Evolutionary conservation across 2,329 filamentous ascomycete genomes (phyloP).

Genomic region (Berkeleyomyces rouxiae): DNA sequence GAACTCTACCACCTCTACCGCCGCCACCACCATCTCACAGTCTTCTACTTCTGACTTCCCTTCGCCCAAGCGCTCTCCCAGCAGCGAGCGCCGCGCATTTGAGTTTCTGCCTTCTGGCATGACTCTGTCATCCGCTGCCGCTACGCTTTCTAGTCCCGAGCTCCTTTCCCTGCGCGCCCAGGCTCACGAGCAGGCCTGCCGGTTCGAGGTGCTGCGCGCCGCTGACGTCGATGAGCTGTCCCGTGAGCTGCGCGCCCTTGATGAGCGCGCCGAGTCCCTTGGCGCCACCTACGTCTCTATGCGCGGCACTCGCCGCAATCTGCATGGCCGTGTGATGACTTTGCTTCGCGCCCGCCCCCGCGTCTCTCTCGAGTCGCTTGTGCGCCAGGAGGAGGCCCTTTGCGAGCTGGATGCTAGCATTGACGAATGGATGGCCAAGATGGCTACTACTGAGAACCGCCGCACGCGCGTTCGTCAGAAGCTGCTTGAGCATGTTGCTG

Average conservation of each 20-base stretch:
- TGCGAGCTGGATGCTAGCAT: conserved; percentile 62
- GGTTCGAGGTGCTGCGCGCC: conserved; percentile 46
- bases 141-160: conserved; percentile 32
- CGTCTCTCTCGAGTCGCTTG: conserved; percentile 57
- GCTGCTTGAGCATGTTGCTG: conserved; percentile 65
- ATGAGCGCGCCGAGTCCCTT: conserved; percentile 63
- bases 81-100: conserved; percentile 39
- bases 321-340: conserved; percentile 61
- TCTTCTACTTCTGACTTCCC: conserved; percentile 21
- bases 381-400: conserved; percentile 66
- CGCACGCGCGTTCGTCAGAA: conserved; percentile 62
- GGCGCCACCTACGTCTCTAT: conserved; percentile 61
- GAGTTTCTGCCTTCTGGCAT: conserved; percentile 44
- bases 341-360: conserved; percentile 55
- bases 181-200: conserved; percentile 42
- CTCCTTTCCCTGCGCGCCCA: conserved; percentile 38
- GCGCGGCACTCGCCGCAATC: conserved; percentile 56
- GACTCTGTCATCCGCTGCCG: conserved; percentile 34
- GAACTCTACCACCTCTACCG: conserved; percentile 21
- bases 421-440: conserved; percentile 63
- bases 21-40: conserved; percentile 13
- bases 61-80: conserved; percentile 29
- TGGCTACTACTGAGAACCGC: conserved; percentile 67
- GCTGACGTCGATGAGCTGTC: conserved; percentile 50
- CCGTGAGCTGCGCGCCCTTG: conserved; percentile 57